These are phyloP conservation scores for Neofusicoccum umdonicola DNA, from an alignment of 2,329 filamentous ascomycete species.

Conservation along the genomic window DNA sequence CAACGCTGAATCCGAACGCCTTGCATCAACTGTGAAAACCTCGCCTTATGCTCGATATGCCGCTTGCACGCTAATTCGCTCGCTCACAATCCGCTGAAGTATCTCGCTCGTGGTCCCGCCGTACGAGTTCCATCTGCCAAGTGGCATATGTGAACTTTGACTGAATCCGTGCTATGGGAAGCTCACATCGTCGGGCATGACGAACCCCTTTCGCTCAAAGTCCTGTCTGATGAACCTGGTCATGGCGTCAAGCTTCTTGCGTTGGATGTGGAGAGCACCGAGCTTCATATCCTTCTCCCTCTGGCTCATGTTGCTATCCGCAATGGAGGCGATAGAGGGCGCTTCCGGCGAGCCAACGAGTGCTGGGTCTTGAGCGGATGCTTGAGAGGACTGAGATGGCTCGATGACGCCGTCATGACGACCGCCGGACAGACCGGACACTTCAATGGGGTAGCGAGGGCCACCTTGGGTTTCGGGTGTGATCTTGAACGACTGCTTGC, in stretches of 20 bases:
- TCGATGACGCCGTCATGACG: conserved; percentile 9
- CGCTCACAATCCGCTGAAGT: background rate
- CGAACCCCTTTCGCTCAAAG: conserved; percentile 45
- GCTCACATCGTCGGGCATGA: conserved; percentile 44
- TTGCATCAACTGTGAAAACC: background rate
- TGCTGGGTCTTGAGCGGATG: conserved; percentile 18
- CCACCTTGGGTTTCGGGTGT: conserved; percentile 44
- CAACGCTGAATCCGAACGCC: conserved; percentile 15
- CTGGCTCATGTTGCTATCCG: conserved; percentile 36
- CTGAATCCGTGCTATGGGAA: background rate
- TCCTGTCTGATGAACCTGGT: conserved; percentile 43
- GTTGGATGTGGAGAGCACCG: conserved; percentile 47
- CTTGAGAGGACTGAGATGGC: conserved; percentile 22
- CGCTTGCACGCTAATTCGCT: background rate
- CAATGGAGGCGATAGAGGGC: conserved; percentile 27
- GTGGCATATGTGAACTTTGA: background rate
- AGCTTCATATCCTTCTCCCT: conserved; percentile 36
- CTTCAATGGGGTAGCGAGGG: conserved; percentile 34
- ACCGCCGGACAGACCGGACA: conserved; percentile 16
- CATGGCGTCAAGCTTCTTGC: conserved; percentile 48
- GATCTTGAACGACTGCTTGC: conserved; percentile 39
- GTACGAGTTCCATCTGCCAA: background rate
- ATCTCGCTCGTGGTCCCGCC: background rate
- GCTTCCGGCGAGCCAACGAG: conserved; percentile 14
- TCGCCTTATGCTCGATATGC: conserved; percentile 4